Evolutionary conservation across 768 basidiomycete genomes (phyloP), one percentile per base, ranked within the genome.

Genomic region (Hygrocybe coccinea): DNA sequence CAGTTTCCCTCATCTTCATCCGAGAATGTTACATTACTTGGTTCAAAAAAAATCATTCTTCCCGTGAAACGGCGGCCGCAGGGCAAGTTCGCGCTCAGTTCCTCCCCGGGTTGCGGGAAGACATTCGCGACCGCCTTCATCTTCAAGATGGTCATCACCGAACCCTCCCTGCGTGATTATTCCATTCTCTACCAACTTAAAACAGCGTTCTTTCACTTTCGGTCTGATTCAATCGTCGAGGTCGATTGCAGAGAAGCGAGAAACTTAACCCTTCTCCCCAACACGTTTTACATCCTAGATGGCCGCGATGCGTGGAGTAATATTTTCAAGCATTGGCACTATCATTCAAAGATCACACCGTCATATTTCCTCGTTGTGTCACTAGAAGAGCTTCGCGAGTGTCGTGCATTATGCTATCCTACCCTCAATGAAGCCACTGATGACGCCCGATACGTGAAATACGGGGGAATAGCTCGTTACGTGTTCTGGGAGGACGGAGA

Each of bases 281-380:
- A 47, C 19, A 47, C n/a, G 14, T 47, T 47, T 6, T 47, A 47
- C 45, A 47, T 47, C 45, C 45, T 47, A 14, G 45, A 47, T 47
- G 45, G 45, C 17, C 45, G n/a, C 14, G 24, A 47, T 47, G 45
- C 45, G 5, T 6, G 45, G 4, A 47, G 24, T n/a, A 47, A 47
- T n/a, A 47, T 21, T 5, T 47, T 47, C 45, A 47, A 47, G 45
- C 3, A 47, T n/a, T 47, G 45, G 45, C 14, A 47, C 45, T 25
- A 47, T 47, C 44, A 45, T 22, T 8, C 21, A 22, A 12, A 45
- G 45, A 25, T 47, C 45, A 47, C 45, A 5, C 45, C 45, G 21
- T 47, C 45, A n/a, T 47, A 36, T 34, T 37, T 45, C n/a, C 25
- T 15, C 6, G 25, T 29, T 34, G 22, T 1, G 24, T 35, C 24